Base-by-base conservation (phyloP, 139 green algal genomes). In the Micromonas commoda region DNA sequence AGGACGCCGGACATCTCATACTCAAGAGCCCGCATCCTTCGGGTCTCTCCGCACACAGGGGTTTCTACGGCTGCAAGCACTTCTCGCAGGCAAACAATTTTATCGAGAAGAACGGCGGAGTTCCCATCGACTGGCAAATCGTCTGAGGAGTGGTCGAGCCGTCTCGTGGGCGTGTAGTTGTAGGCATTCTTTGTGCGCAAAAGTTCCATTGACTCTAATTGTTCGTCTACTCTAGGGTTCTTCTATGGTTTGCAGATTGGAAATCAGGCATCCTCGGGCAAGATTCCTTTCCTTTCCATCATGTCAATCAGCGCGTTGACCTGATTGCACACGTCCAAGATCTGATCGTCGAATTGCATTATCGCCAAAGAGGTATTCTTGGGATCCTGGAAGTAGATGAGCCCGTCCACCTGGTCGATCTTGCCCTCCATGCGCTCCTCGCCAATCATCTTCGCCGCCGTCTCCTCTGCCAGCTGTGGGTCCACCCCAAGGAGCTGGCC, bases 401-500 rank as follows among this genome's bases (percentile, higher is more conserved):
- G 69, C 1, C 85, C 83, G 9, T 93, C 86, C 52, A 98, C 95
- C 80, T 99, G 94, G 38, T 89, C 85, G 32, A 89, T 89, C 39
- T 60, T 77, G 9, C 81, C 85, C 2, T 26, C 32, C 84, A 89
- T 87, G 29, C 85, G 73, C 35, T 86, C 84, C 45, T 88, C 71
- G 5, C 65, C 71, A 32, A 88, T 74, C 84, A 89, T 89, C 16
- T 28, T 87, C 19, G 87, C 82, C 2, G 92, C 93, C 6, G 92
- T 85, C 31, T 77, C 73, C 86, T 98, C 94, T 0, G 95, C 95
- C 63, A 87, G 85, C 73, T 86, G 84, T 0, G 82, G 67, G 0
- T 20, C n/a, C 26, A 97, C 89, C 0, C 90, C 91, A 65, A 98
- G 83, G 77, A 98, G 85, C 21, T 81, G 75, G 0, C 91, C 94